Evolutionary conservation across 176 grass and related monocot genomes (phyloP).

Genomic region (Oryza rufipogon): DNA sequence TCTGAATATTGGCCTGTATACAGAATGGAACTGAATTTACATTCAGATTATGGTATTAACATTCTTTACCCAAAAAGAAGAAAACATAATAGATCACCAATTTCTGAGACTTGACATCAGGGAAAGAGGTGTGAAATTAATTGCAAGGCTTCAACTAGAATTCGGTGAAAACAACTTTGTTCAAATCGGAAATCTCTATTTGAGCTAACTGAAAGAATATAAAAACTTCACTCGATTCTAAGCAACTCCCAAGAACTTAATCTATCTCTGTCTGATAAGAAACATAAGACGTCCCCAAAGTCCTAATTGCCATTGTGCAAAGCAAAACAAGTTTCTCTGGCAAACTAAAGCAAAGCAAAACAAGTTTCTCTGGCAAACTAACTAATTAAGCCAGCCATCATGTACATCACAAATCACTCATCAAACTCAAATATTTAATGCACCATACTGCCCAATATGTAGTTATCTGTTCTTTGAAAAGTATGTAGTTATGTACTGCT

Average conservation of each 20-base stretch:
- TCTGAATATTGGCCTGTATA: neutral
- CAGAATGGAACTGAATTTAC: neutral
- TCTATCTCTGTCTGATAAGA: slow-evolving; percentile 59
- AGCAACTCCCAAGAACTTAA: slow-evolving; percentile 50
- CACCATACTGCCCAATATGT: neutral
- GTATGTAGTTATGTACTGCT: neutral
- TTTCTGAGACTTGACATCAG: neutral
- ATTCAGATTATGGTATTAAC: neutral
- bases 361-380: neutral
- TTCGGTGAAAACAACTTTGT: slow-evolving; percentile 52
- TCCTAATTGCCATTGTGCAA: slow-evolving; percentile 47
- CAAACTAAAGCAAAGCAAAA: slow-evolving; percentile 44
- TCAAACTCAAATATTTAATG: slow-evolving; percentile 14
- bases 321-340: slow-evolving; percentile 43
- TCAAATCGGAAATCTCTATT: slow-evolving; percentile 62
- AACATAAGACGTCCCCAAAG: slow-evolving; percentile 25
- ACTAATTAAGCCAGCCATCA: neutral
- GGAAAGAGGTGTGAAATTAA: neutral
- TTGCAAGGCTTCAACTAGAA: slow-evolving; percentile 32
- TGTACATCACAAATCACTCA: neutral
- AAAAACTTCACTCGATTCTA: slow-evolving; percentile 39
- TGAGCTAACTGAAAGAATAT: slow-evolving; percentile 36
- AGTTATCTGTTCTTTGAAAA: neutral
- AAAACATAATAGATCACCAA: neutral
- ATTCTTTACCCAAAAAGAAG: neutral